Percentiles rank a stretch among this genome's conserved stretches.
phyloP scores from a whole-genome alignment of 1,284 basidiomycete genomes.

The Schizophyllum amplum region DNA sequence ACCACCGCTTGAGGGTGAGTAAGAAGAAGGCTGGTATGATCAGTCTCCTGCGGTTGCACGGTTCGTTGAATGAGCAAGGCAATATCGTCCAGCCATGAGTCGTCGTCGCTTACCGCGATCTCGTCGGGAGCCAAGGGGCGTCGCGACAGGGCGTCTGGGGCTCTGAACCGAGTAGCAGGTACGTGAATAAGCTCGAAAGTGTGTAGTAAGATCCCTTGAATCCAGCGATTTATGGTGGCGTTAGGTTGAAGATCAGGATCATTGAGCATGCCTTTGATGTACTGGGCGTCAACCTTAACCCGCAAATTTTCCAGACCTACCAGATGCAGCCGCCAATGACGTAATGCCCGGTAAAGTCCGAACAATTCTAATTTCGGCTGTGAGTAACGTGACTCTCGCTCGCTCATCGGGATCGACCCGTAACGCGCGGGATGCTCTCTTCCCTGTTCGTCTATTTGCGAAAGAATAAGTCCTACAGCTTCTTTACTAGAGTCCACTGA shows the following conservation, averaged over 20 bases:
- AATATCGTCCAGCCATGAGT: conserved; percentile 2
- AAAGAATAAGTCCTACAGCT: conserved; percentile 25
- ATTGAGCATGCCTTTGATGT: conserved; percentile 35
- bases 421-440: conserved; percentile 14
- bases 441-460: conserved; percentile 19
- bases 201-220: conserved; percentile 28
- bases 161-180: conserved; percentile 20
- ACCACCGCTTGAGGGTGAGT: no score
- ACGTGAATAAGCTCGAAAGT: conserved; percentile 27
- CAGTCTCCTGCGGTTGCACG: no score
- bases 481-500: conserved; percentile 28
- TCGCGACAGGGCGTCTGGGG: conserved; percentile 28
- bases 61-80: conserved; percentile 5
- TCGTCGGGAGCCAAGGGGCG: conserved; percentile 15
- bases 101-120: conserved; percentile 16
- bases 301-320: conserved; percentile 26
- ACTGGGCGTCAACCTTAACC: conserved; percentile 31
- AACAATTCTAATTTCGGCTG: conserved; percentile 35
- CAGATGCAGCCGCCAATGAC: conserved; percentile 19
- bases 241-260: conserved; percentile 30
- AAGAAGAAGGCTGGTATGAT: no score
- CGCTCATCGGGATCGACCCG: conserved; percentile 29
- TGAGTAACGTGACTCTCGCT: conserved; percentile 27
- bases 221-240: conserved; percentile 32
- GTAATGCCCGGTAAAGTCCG: conserved; percentile 26